Evolutionary conservation across 202 grass and related monocot species (phyloP), one percentile per base, ranked within the genome.

Genomic region (Setaria viridis): DNA sequence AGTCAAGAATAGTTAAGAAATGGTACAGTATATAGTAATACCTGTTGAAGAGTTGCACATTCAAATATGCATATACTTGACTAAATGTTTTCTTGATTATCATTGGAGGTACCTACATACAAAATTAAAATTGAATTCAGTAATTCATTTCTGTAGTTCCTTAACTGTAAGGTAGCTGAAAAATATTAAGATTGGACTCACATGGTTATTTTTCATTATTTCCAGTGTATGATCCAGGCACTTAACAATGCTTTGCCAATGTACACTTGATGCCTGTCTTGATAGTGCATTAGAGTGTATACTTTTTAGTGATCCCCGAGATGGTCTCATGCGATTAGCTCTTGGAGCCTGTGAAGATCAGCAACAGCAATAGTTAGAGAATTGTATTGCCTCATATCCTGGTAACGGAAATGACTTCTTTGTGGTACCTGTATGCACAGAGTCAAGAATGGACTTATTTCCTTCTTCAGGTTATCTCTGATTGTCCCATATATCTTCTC

Each of bases 401-500:
- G 43, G 74, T 75, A 43, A 54, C 29, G 4, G 11, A 80, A 85
- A 86, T 88, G 63, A 53, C 30, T 70, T 19, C 53, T 34, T 72
- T 75, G 59, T 12, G 69, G 41, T 87, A 92, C 96, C 90, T 98
- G 96, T 84, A 98, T 98, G 88, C 96, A 95, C 84, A 95, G 71
- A 59, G 90, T 92, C 77, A 98, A 86, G 73, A 94, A 91, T 47
- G 91, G 86, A 79, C 86, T 90, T 82, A 95, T 95, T 89, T 98
- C 96, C 83, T 94, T 98, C 86, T 98, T 98, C 65, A 98, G 79
- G 78, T 89, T 92, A 64, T 98, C 93, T 89, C 93, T 87, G 41
- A 95, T 92, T 88, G 92, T 90, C 47, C 88, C 96, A 77, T 95
- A 95, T 80, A 98, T 98, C 77, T 98, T 98, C 93, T 98, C 96